phyloP scores from a whole-genome alignment of 495 filamentous ascomycete species.

The Penicillium simplicissimum region DNA sequence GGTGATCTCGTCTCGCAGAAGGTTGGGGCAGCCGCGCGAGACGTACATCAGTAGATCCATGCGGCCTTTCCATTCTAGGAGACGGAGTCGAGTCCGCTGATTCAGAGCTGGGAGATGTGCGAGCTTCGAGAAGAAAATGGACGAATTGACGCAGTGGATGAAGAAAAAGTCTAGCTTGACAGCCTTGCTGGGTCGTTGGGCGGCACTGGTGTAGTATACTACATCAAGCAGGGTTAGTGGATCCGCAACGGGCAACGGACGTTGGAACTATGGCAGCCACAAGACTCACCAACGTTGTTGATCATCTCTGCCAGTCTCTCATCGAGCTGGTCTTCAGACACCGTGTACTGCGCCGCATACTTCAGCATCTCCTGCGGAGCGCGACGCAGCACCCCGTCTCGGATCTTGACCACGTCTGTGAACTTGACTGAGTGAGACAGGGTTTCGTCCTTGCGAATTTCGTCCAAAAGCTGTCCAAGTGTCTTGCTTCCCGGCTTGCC shows the following conservation, averaged over 20 bases:
- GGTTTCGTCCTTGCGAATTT: constrained; percentile 55
- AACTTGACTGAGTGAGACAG: constrained; percentile 50
- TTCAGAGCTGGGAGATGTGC: constrained; percentile 34
- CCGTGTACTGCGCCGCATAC: constrained; percentile 58
- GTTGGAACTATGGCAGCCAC: not conserved
- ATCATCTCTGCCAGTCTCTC: constrained; percentile 76
- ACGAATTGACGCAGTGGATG: constrained; percentile 66
- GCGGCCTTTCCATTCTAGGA: constrained; percentile 76
- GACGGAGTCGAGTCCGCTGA: constrained; percentile 55
- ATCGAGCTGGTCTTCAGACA: constrained; percentile 63
- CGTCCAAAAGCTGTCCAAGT: constrained; percentile 59
- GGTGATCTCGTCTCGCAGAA: constrained; percentile 54
- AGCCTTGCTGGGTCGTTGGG: constrained; percentile 62
- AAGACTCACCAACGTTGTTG: constrained; percentile 54
- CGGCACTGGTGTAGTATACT: constrained; percentile 62
- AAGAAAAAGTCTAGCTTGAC: constrained; percentile 81
- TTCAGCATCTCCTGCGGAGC: constrained; percentile 63
- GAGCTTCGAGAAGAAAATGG: constrained; percentile 63
- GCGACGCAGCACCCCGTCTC: constrained; percentile 63
- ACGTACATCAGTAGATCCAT: constrained; percentile 68
- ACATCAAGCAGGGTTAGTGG: not conserved
- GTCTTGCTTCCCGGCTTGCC: constrained; percentile 42
- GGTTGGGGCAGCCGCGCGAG: constrained; percentile 56
- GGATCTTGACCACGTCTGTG: constrained; percentile 61
- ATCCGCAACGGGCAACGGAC: not conserved